Conservation (phyloP, 768 basidiomycete species). For the Cystofilobasidium macerans region DNA sequence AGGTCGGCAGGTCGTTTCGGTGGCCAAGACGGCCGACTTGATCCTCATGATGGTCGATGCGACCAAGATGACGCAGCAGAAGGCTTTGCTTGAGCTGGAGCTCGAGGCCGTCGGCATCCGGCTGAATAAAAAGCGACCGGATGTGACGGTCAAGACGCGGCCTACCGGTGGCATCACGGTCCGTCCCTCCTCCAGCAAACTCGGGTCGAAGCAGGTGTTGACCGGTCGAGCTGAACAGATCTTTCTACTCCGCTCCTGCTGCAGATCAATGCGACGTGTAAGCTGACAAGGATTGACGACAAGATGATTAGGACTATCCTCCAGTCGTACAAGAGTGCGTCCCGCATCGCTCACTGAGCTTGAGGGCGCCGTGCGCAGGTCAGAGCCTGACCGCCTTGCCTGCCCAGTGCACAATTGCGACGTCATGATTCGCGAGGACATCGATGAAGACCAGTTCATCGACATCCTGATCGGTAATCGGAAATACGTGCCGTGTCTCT, state of each 20-base stretch:
- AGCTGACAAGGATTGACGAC: constrained; percentile 87
- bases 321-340: constrained; percentile 68
- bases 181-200: constrained; percentile 26
- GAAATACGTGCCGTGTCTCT: constrained; percentile 93
- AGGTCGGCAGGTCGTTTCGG: constrained; percentile 87
- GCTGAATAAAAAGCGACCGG: constrained; percentile 77
- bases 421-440: constrained; percentile 97
- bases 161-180: constrained; percentile 84
- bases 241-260: neutral
- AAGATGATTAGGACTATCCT: constrained; percentile 86
- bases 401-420: constrained; percentile 54
- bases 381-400: neutral
- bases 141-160: constrained; percentile 88
- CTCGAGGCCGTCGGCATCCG: constrained; percentile 94
- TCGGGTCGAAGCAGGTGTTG: neutral
- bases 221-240: neutral
- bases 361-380: too few relatives aligned
- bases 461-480: constrained; percentile 89
- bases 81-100: constrained; percentile 75
- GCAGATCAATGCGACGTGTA: constrained; percentile 79
- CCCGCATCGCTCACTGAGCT: too few relatives aligned
- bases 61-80: constrained; percentile 66
- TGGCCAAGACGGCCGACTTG: constrained; percentile 72
- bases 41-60: constrained; percentile 25
- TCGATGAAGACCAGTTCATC: constrained; percentile 54